Percentiles rank a stretch among this genome's conserved stretches.
Evolutionary conservation across 2,329 filamentous ascomycete genomes (phyloP).

Genomic region (Fusarium transvaalense): DNA sequence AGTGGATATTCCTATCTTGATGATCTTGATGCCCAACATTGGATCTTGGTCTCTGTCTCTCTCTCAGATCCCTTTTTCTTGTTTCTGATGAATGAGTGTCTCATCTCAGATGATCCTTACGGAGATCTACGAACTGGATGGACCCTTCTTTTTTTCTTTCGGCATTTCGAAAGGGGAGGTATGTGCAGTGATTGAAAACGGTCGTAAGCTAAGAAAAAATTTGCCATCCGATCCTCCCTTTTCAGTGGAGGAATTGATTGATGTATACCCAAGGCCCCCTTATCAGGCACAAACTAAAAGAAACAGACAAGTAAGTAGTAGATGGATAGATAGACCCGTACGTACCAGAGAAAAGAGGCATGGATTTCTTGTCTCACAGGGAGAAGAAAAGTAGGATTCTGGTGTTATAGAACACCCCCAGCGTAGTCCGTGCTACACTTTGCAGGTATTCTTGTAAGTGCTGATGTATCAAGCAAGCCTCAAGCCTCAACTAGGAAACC

Average conservation of each 20-base stretch:
- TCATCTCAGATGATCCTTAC: background rate
- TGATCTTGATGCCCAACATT: slow-evolving; percentile 42
- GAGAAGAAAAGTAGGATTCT: slow-evolving; percentile 9
- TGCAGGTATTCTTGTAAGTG: background rate
- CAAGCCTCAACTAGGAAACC: background rate
- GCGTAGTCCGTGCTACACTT: background rate
- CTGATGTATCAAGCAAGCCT: background rate
- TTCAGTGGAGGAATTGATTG: background rate
- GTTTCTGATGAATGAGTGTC: background rate
- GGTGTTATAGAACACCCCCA: background rate
- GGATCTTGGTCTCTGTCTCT: background rate
- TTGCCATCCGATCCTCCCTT: background rate
- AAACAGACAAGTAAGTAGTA: background rate
- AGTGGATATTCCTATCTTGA: slow-evolving; percentile 1
- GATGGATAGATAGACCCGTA: background rate
- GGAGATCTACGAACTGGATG: background rate
- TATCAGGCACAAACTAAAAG: background rate
- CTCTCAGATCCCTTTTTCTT: background rate
- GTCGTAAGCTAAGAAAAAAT: background rate
- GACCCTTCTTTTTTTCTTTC: slow-evolving; percentile 5
- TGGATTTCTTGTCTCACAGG: slow-evolving; percentile 15
- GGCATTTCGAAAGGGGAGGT: background rate
- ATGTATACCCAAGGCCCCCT: background rate
- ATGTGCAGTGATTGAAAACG: background rate
- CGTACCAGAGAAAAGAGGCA: background rate